Percentiles rank a stretch among this genome's conserved stretches.
Evolutionary conservation across 768 basidiomycete species (phyloP).

Genomic region (Auricularia sp.): DNA sequence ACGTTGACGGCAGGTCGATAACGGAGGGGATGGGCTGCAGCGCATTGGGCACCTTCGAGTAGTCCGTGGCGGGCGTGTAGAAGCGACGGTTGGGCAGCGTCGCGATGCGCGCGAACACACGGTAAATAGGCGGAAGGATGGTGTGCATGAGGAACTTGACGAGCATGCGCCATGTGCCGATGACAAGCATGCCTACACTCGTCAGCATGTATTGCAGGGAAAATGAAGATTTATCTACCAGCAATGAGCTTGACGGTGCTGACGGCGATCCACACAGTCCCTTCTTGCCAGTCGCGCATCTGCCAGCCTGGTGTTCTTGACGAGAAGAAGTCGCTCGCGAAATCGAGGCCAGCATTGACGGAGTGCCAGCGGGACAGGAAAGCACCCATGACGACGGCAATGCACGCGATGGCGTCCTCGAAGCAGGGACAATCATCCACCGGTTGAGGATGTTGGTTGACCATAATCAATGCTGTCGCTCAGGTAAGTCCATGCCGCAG

Average conservation of each 20-base stretch:
- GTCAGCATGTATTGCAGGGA: conserved; percentile 21
- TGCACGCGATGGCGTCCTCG: conserved; percentile 90
- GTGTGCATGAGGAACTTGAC: conserved; percentile 70
- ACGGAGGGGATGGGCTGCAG: conserved; percentile 75
- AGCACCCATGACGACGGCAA: conserved; percentile 75
- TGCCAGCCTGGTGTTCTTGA: conserved; percentile 11
- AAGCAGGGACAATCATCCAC: conserved; percentile 97
- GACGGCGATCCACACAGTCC: conserved; percentile 26
- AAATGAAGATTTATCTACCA: conserved; percentile 21
- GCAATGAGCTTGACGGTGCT: conserved; percentile 31
- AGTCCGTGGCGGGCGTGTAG: conserved; percentile 88
- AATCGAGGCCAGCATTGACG: conserved; percentile 12
- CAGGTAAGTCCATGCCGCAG: conserved; percentile 41
- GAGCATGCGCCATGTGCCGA: conserved; percentile 81
- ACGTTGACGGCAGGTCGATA: conserved; percentile 54
- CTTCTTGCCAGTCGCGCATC: conserved; percentile 1
- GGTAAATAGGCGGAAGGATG: conserved; percentile 76
- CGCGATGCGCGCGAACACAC: conserved; percentile 55
- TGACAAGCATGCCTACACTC: conserved; percentile 59
- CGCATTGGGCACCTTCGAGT: conserved; percentile 46
- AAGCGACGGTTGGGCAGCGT: conserved; percentile 74
- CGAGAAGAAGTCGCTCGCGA: conserved; percentile 6
- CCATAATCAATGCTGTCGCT: conserved; percentile 49
- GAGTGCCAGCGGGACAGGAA: conserved; percentile 58
- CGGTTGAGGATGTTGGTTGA: conserved; percentile 89